Conservation (phyloP, 108 stramenopile genomes). For the Parietichytrium sp. region DNA sequence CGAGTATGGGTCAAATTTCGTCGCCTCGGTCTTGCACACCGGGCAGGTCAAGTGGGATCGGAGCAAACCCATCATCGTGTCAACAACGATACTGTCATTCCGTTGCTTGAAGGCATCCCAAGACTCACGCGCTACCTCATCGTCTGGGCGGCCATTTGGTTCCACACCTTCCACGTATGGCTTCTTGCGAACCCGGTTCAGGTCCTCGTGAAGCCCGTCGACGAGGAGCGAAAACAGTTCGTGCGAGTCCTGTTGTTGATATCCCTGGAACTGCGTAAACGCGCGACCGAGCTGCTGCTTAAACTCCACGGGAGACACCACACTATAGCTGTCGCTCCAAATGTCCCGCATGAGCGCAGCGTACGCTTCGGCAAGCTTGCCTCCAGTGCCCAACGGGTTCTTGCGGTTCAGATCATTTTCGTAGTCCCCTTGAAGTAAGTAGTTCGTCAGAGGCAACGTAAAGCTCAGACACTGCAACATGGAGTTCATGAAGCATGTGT, state of each 20-base stretch:
- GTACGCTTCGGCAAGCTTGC: constrained; percentile 78
- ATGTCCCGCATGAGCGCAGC: constrained; percentile 73
- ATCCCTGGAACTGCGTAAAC: constrained; percentile 82
- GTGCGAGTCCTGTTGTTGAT: constrained; percentile 84
- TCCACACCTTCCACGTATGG: constrained; percentile 86
- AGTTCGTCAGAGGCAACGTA: constrained; percentile 42
- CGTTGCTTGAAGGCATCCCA: constrained; percentile 78
- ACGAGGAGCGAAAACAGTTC: constrained; percentile 81
- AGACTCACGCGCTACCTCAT: constrained; percentile 71
- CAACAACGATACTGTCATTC: constrained; percentile 80
- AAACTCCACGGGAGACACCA: constrained; percentile 71
- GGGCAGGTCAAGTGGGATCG: constrained; percentile 81
- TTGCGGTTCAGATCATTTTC: constrained; percentile 64
- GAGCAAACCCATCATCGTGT: constrained; percentile 81
- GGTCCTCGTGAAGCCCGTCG: constrained; percentile 84
- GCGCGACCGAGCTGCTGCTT: constrained; percentile 77
- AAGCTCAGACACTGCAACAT: constrained; percentile 46
- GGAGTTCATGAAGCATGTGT: constrained; percentile 61
- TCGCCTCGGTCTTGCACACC: constrained; percentile 71
- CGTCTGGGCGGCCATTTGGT: constrained; percentile 78
- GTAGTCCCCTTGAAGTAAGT: constrained; percentile 64
- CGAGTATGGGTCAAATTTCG: constrained; percentile 85
- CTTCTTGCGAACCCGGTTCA: constrained; percentile 74
- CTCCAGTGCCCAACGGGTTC: constrained; percentile 82
- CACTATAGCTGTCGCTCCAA: constrained; percentile 74